These are phyloP conservation scores for Candida dajiaensis DNA, from an alignment of 805 yeast species.

Conservation along the genomic window DNA sequence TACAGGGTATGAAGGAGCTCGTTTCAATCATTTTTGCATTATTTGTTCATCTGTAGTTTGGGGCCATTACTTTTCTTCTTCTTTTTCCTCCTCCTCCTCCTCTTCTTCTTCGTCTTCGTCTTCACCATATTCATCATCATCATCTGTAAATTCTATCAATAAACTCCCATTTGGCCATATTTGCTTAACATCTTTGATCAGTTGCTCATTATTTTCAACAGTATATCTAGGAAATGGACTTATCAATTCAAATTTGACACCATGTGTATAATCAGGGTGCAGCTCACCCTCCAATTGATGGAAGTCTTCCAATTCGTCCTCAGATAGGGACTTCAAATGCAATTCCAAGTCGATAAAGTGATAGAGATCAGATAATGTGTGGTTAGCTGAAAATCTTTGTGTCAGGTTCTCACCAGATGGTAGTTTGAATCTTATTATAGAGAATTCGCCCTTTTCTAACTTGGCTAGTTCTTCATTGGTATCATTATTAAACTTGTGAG, in stretches of 20 bases:
- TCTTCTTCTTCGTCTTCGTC: slow-evolving; percentile 14
- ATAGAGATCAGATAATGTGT: slow-evolving; percentile 43
- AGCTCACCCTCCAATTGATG: slow-evolving; percentile 7
- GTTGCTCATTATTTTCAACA: slow-evolving; percentile 30
- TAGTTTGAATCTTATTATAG: slow-evolving; percentile 47
- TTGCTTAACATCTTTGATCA: slow-evolving; percentile 36
- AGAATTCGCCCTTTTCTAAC: slow-evolving; percentile 26
- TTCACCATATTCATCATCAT: slow-evolving; percentile 26
- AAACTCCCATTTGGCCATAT: slow-evolving; percentile 73
- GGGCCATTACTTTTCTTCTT: not conserved
- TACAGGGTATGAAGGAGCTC: not conserved
- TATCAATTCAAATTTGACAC: slow-evolving; percentile 48
- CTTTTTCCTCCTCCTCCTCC: slow-evolving; percentile 20
- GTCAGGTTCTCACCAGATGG: slow-evolving; percentile 48
- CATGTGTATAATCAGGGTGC: slow-evolving; percentile 29
- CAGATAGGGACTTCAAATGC: slow-evolving; percentile 12
- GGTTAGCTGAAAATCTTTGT: slow-evolving; percentile 34
- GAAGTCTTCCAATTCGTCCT: slow-evolving; percentile 7
- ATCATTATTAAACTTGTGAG: slow-evolving; percentile 1
- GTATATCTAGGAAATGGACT: slow-evolving; percentile 58
- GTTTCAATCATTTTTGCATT: not conserved
- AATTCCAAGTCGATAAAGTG: slow-evolving; percentile 41
- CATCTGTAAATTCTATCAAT: slow-evolving; percentile 38
- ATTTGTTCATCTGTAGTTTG: not conserved
- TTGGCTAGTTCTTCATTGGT: slow-evolving; percentile 3